Evolutionary conservation across 2,329 filamentous ascomycete species (phyloP).

Genomic region (Clarireedia paspali): DNA sequence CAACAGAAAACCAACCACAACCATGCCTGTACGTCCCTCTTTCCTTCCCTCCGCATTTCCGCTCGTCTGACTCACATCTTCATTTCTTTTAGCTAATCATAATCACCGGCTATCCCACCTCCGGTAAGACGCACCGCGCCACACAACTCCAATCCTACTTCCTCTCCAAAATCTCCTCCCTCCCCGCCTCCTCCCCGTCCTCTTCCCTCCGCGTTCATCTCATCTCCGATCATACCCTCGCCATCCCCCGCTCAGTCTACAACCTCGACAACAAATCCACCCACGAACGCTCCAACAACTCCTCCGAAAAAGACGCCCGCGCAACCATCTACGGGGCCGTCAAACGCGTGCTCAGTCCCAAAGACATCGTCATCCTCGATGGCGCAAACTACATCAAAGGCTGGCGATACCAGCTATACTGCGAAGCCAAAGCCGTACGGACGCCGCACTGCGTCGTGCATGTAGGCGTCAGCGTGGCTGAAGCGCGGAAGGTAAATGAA

Average conservation of each 20-base stretch:
- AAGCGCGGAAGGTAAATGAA: constrained; percentile 52
- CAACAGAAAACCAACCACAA: background rate
- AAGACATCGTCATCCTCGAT: constrained; percentile 73
- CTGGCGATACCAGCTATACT: constrained; percentile 79
- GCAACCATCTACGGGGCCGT: constrained; percentile 70
- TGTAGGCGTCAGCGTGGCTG: constrained; percentile 48
- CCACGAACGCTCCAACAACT: constrained; percentile 62
- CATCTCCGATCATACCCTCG: constrained; percentile 65
- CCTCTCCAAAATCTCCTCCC: constrained; percentile 40
- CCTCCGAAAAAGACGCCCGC: constrained; percentile 73
- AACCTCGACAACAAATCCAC: constrained; percentile 50
- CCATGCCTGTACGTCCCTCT: constrained; percentile 1
- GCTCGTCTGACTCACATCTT: background rate
- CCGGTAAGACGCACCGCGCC: constrained; percentile 60
- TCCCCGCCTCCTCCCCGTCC: constrained; percentile 27
- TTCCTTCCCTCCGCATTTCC: background rate
- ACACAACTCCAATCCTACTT: constrained; percentile 61
- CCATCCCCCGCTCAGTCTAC: constrained; percentile 64
- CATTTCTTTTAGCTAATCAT: constrained; percentile 50
- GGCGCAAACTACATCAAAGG: constrained; percentile 85
- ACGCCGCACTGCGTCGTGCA: constrained; percentile 71
- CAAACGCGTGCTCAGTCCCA: constrained; percentile 63
- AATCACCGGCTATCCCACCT: constrained; percentile 58
- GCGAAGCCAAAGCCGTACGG: constrained; percentile 72
- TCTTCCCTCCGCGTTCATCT: constrained; percentile 57